Conservation (phyloP, 495 filamentous ascomycete genomes). For the Aspergillus leporis region DNA sequence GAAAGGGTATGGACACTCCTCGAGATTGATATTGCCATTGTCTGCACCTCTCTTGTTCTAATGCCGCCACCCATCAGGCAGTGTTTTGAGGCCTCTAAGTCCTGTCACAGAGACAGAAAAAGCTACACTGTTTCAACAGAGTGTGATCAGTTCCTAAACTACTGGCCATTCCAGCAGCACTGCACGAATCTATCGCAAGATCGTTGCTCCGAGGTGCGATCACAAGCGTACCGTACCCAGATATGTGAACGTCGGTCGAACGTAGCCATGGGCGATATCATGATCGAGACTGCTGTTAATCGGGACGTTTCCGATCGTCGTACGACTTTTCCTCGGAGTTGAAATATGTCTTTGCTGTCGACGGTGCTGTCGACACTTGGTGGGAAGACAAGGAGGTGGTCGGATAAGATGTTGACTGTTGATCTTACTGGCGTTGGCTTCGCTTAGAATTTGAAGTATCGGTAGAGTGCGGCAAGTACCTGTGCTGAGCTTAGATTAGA, state of each 20-base stretch:
- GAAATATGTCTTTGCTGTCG: neutral
- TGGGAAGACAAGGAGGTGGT: neutral
- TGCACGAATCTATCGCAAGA: conserved; percentile 7
- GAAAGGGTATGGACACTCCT: conserved; percentile 51
- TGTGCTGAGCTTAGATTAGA: too few species aligned
- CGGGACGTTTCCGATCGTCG: conserved; percentile 11
- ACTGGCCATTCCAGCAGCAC: conserved; percentile 5
- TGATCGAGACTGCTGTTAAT: conserved; percentile 12
- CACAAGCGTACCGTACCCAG: conserved; percentile 3
- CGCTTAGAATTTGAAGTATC: neutral
- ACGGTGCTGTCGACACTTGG: neutral
- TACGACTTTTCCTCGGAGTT: neutral
- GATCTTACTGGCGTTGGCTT: neutral
- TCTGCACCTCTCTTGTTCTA: conserved; percentile 48
- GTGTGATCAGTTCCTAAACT: neutral
- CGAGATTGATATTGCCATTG: conserved; percentile 52
- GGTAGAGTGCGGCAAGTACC: neutral
- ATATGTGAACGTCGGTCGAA: neutral
- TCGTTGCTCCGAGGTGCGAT: conserved; percentile 4
- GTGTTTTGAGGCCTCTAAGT: conserved; percentile 2
- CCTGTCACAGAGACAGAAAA: neutral
- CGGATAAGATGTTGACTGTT: neutral
- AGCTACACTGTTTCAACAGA: neutral
- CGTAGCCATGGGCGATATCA: conserved; percentile 7
- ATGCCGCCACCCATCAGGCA: conserved; percentile 25